phyloP scores from a whole-genome alignment of 805 yeast genomes.

The Ogataea minuta region DNA sequence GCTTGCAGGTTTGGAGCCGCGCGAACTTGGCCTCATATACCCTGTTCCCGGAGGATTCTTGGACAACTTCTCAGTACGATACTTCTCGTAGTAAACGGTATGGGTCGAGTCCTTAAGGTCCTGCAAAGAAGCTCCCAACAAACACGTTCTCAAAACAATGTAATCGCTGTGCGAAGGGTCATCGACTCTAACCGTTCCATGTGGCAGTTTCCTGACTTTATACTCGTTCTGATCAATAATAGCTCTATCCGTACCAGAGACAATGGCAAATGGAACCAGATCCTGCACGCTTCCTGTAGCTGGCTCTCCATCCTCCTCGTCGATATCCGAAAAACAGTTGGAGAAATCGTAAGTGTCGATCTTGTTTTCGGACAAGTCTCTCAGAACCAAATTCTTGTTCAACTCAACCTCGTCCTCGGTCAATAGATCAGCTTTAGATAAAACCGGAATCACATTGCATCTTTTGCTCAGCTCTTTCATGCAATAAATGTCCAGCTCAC shows the following conservation, averaged over 20 bases:
- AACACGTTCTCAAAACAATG: slow-evolving; percentile 66
- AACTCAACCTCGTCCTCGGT: slow-evolving; percentile 48
- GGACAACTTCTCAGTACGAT: slow-evolving; percentile 51
- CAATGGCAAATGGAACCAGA: slow-evolving; percentile 80
- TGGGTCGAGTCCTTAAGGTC: slow-evolving; percentile 77
- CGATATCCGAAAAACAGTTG: slow-evolving; percentile 30
- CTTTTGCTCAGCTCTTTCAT: slow-evolving; percentile 66
- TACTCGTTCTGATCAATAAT: slow-evolving; percentile 67
- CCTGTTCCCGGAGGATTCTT: slow-evolving; percentile 16
- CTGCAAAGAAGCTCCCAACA: slow-evolving; percentile 77
- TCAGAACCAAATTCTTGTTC: slow-evolving; percentile 46
- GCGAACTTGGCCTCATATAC: slow-evolving; percentile 15
- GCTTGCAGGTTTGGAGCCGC: slow-evolving; percentile 20
- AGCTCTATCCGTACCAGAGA: slow-evolving; percentile 77
- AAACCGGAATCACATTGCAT: slow-evolving; percentile 78
- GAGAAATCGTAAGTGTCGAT: slow-evolving; percentile 33
- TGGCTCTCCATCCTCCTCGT: slow-evolving; percentile 22
- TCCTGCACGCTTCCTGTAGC: slow-evolving; percentile 23
- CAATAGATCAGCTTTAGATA: slow-evolving; percentile 76
- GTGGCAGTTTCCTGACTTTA: slow-evolving; percentile 77
- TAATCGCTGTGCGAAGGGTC: slow-evolving; percentile 81
- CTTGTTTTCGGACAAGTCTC: slow-evolving; percentile 34
- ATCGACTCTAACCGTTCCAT: slow-evolving; percentile 84
- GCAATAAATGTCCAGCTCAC: slow-evolving; percentile 66
- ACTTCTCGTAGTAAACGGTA: slow-evolving; percentile 71